Base-by-base conservation (phyloP, 345 rosid species). In the Populus tremula region DNA sequence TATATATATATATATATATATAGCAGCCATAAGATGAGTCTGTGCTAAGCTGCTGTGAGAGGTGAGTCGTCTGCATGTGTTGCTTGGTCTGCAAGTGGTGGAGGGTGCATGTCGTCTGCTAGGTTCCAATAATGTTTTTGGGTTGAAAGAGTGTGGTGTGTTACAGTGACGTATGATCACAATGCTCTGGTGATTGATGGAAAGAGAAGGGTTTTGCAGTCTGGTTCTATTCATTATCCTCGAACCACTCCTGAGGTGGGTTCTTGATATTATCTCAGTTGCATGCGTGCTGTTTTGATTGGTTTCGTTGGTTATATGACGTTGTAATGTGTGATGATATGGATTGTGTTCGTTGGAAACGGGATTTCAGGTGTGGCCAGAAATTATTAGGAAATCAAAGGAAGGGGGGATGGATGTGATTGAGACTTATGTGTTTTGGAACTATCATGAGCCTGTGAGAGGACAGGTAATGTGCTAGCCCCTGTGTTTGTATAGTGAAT, bases 381-480 rank as follows among this genome's bases (percentile, higher is more conserved):
- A 88, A 50, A 82, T 90, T 74, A 88, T 90, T 72, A 69, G 87
- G 85, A 88, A 88, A 78, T 81, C 91, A 5, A 88, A 87, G 87
- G 91, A 88, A 72, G 91, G 91, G 2, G 91, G 93, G 39, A 56
- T 90, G 53, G 93, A 90, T 70, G 90, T 90, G 80, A 88, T 90
- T 8, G 91, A 90, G 84, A 84, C 90, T 38, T 88, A 87, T 35
- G 91, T 90, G 38, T 90, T 90, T 72, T 90, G 91, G 92, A 90
- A 90, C 84, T 82, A 86, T 67, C 94, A 88, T 17, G 90, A 90
- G 82, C 92, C 94, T 23, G 79, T 80, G 31, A 86, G 79, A 82
- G 90, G 94, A 69, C 88, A 88, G 94, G 91, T 88, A 82, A 11
- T 43, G 20, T 17, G n/a, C 2, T 62, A 36, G 36, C 33, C 68